phyloP scores from a whole-genome alignment of 129 eudicot genomes.

The Logfia minima region DNA sequence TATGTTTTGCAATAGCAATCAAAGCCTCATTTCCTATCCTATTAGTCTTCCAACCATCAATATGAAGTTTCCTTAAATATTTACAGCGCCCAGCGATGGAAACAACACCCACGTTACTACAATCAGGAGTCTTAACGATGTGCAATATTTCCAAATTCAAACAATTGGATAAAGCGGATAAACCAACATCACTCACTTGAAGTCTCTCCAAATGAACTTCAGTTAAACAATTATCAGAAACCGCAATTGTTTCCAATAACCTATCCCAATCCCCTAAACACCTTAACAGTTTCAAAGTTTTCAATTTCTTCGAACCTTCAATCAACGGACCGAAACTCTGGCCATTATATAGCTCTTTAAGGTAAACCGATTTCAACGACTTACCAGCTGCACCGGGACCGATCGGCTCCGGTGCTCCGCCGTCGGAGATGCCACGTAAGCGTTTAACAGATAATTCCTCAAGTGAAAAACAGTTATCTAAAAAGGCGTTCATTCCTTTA shows the following conservation, averaged over 20 bases:
- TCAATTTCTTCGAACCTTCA: slow-evolving; percentile 50
- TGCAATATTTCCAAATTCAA: slow-evolving; percentile 38
- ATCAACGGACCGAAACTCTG: slow-evolving; percentile 59
- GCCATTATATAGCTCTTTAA: slow-evolving; percentile 61
- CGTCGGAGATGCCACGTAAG: slow-evolving; percentile 48
- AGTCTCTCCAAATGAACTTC: slow-evolving; percentile 43
- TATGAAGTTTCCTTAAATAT: slow-evolving; percentile 40
- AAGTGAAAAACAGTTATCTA: slow-evolving; percentile 46
- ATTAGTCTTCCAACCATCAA: slow-evolving; percentile 48
- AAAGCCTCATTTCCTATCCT: slow-evolving; percentile 41
- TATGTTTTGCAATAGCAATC: slow-evolving; percentile 35
- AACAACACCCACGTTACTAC: slow-evolving; percentile 34
- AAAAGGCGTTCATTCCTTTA: slow-evolving; percentile 67
- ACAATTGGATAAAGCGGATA: slow-evolving; percentile 34
- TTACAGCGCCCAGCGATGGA: slow-evolving; percentile 32
- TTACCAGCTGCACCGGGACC: slow-evolving; percentile 46
- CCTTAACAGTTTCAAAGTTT: slow-evolving; percentile 48
- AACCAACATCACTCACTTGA: slow-evolving; percentile 37
- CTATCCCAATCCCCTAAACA: slow-evolving; percentile 70
- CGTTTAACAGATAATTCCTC: slow-evolving; percentile 74
- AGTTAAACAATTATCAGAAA: slow-evolving; percentile 16
- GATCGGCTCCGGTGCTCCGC: slow-evolving; percentile 38
- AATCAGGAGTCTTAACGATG: slow-evolving; percentile 42
- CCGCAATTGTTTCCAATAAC: slow-evolving; percentile 38
- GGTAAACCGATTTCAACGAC: slow-evolving; percentile 42